A percentile compares a stretch with the other conserved stretches of the same genome.
These are phyloP conservation scores for Glaciozyma martinii DNA, from an alignment of 768 basidiomycete genomes.

Conservation along the genomic window DNA sequence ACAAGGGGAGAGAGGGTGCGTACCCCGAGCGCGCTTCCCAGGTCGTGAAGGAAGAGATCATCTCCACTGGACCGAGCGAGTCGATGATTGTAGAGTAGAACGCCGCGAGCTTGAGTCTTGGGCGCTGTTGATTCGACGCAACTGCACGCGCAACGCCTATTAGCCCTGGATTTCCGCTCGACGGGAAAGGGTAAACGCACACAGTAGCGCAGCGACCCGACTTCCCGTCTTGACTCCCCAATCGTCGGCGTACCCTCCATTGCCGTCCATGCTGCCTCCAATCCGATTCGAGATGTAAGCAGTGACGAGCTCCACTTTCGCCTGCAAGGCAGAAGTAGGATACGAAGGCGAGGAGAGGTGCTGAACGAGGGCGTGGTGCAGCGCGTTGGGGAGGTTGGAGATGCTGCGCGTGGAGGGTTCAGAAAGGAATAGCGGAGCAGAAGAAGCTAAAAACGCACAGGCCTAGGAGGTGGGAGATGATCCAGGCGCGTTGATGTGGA, in stretches of 20 bases:
- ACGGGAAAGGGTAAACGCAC: neutral
- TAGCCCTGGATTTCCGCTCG: neutral
- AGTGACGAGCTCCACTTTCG: neutral
- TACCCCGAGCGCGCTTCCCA: constrained; percentile 11
- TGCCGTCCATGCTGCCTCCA: neutral
- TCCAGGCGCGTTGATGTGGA: neutral
- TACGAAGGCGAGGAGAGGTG: neutral
- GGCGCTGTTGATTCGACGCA: constrained; percentile 1
- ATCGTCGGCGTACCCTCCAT: constrained; percentile 1
- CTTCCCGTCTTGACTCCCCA: constrained; percentile 15
- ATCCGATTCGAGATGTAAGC: neutral
- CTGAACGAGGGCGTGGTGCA: constrained; percentile 1
- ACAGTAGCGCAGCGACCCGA: constrained; percentile 11
- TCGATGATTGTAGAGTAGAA: constrained; percentile 27
- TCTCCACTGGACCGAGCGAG: constrained; percentile 11
- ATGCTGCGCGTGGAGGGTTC: neutral
- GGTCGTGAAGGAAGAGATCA: constrained; percentile 4
- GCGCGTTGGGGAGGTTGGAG: neutral
- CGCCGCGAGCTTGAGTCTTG: neutral
- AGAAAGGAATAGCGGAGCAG: neutral
- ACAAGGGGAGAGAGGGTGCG: neutral
- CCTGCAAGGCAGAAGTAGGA: too few relatives aligned
- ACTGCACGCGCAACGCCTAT: neutral
- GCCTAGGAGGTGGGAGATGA: neutral
- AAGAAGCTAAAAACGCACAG: neutral